These are phyloP conservation scores for Penicillium coffeae DNA, from an alignment of 495 filamentous ascomycete genomes.

Conservation along the genomic window DNA sequence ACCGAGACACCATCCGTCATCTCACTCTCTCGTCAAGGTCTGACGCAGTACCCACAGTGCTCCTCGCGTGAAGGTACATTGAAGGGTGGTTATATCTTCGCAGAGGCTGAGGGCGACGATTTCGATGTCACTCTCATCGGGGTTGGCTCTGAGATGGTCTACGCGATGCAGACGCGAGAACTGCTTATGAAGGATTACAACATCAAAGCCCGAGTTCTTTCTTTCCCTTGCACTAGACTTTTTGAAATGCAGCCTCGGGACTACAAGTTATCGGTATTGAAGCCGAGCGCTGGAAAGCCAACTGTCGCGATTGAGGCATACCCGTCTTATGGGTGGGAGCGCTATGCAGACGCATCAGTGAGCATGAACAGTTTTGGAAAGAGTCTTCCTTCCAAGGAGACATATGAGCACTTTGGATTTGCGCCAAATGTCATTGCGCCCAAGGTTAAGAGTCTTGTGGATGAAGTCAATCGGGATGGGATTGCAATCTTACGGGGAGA, in stretches of 20 bases:
- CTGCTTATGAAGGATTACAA: constrained; percentile 28
- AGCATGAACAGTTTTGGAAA: constrained; percentile 46
- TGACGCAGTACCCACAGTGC: constrained; percentile 40
- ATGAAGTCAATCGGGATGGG: constrained; percentile 29
- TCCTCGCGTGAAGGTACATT: constrained; percentile 41
- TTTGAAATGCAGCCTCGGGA: constrained; percentile 49
- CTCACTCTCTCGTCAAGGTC: constrained; percentile 43
- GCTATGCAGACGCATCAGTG: constrained; percentile 53
- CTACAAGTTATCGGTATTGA: constrained; percentile 42
- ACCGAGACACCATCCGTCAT: constrained; percentile 45
- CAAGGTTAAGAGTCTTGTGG: constrained; percentile 44
- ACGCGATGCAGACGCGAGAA: constrained; percentile 38
- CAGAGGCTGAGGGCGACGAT: constrained; percentile 37
- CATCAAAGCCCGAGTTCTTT: constrained; percentile 47
- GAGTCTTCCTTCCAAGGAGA: constrained; percentile 47
- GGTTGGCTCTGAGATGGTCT: constrained; percentile 45
- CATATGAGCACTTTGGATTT: constrained; percentile 53
- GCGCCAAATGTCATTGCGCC: constrained; percentile 37
- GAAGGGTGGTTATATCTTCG: constrained; percentile 44
- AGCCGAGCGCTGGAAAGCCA: constrained; percentile 33
- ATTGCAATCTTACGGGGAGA: too few relatives aligned
- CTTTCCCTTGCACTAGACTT: constrained; percentile 51
- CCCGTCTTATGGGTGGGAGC: constrained; percentile 54
- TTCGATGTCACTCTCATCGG: constrained; percentile 46
- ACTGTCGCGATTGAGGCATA: constrained; percentile 54